Base-by-base conservation (phyloP, 2,329 filamentous ascomycete genomes). In the Hypoxylon sp. region DNA sequence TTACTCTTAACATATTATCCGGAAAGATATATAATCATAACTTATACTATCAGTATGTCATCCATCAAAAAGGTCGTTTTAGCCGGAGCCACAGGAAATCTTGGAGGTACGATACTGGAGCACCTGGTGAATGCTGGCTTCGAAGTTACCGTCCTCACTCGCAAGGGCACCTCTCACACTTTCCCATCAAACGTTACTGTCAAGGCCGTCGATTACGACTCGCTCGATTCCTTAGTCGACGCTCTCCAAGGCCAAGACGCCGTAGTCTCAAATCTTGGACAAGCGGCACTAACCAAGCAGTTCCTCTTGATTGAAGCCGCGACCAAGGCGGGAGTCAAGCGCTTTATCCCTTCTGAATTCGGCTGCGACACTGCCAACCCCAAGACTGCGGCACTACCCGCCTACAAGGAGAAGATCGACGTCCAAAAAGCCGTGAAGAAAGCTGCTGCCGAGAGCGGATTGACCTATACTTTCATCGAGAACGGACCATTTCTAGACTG, bases 301-400 rank as follows among this genome's bases (percentile, higher is more conserved):
- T 77, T 77, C 13, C 76, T 80, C 17, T 73, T 90, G 59, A 82
- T 90, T 49, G 85, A 90, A 52, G 89, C 88, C 0, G 83, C 87
- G 13, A 81, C 87, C 48, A 83, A 83, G 5, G 87, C 87, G 3
- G 85, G 86, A 6, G 87, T 90, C 5, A 82, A 86, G 71, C 83
- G 87, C n/a, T 89, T 90, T 79, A 79, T 91, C 28, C 87, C 88
- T 1, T 86, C 86, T 2, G 88, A 91, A 60, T 91, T 85, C 41
- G 80, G 80, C 19, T 76, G 77, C 6, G 75, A 82, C 75, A 73
- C 82, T 79, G 73, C 81, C 72, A 65, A 78, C 70, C 41, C 80
- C 74, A 75, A 76, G 57, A 70, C 77, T 50, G 69, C 79, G 60
- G 53, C 77, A 1, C 81, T 90, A 0, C 84, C 87, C 1, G 73